A percentile compares a stretch with the other conserved stretches of the same genome.
Evolutionary conservation across 2,329 filamentous ascomycete genomes (phyloP).

Genomic region (Magnaporthiopsis rhizophila): DNA sequence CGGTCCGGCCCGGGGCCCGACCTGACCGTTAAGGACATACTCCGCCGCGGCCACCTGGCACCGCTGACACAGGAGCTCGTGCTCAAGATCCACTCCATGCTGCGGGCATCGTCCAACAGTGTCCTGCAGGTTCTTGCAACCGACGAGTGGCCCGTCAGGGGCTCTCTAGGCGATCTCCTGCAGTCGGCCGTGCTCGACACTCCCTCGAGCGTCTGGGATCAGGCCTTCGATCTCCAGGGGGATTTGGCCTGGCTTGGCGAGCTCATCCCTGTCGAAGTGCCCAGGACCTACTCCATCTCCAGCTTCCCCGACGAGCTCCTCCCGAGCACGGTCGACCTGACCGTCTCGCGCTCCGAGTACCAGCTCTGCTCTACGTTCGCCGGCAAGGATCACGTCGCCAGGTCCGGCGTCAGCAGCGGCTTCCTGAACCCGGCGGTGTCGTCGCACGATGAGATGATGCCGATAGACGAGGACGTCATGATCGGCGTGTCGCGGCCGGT

Average conservation of each 20-base stretch:
- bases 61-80: constrained; percentile 44
- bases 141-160: constrained; percentile 42
- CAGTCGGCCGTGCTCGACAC: constrained; percentile 40
- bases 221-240: constrained; percentile 34
- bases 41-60: constrained; percentile 42
- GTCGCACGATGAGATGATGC: constrained; percentile 28
- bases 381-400: constrained; percentile 21
- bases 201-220: constrained; percentile 39
- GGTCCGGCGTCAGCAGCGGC: constrained; percentile 42
- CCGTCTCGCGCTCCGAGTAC: constrained; percentile 43
- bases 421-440: constrained; percentile 43
- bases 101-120: constrained; percentile 40
- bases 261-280: constrained; percentile 39
- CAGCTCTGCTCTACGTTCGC: constrained; percentile 35
- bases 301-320: constrained; percentile 41
- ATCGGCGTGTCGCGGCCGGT: constrained; percentile 44
- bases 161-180: constrained; percentile 40
- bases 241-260: constrained; percentile 38
- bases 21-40: constrained; percentile 38
- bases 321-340: constrained; percentile 41
- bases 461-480: constrained; percentile 37
- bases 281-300: constrained; percentile 45
- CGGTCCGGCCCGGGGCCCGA: constrained; percentile 15
- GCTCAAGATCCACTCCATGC: constrained; percentile 37
- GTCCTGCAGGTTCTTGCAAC: constrained; percentile 41